Conservation (phyloP, 805 yeast species). For the Geotrichum ghanense region DNA sequence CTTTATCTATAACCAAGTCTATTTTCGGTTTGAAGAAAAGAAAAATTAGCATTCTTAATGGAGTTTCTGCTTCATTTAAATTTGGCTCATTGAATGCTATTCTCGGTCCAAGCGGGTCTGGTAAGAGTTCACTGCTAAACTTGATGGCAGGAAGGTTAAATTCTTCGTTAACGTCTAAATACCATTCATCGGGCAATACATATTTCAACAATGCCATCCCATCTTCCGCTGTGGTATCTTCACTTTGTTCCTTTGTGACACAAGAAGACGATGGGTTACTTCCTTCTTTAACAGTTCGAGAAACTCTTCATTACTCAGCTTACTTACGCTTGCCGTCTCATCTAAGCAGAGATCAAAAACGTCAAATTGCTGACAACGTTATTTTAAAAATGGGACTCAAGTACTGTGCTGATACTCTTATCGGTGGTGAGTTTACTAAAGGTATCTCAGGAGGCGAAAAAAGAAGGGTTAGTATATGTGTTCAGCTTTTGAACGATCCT, state of each 20-base stretch:
- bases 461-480: constrained; percentile 71
- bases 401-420: constrained; percentile 67
- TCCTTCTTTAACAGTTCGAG: constrained; percentile 64
- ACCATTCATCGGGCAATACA: constrained; percentile 32
- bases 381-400: constrained; percentile 56
- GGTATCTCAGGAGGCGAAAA: constrained; percentile 76
- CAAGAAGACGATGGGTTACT: constrained; percentile 70
- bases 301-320: constrained; percentile 66
- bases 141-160: constrained; percentile 48
- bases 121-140: constrained; percentile 60
- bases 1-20: constrained; percentile 14
- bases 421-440: constrained; percentile 48
- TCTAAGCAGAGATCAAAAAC: constrained; percentile 33
- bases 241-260: constrained; percentile 62
- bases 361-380: constrained; percentile 39
- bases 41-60: constrained; percentile 30
- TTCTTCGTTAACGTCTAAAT: constrained; percentile 24
- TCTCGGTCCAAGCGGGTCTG: constrained; percentile 77
- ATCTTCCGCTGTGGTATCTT: constrained; percentile 26
- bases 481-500: constrained; percentile 64
- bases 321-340: constrained; percentile 43
- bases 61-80: constrained; percentile 40
- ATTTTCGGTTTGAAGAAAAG: constrained; percentile 7
- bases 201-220: constrained; percentile 32
- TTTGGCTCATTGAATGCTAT: constrained; percentile 56